phyloP scores from a whole-genome alignment of 208 protist genomes.

The Trichomonas gallinae region DNA sequence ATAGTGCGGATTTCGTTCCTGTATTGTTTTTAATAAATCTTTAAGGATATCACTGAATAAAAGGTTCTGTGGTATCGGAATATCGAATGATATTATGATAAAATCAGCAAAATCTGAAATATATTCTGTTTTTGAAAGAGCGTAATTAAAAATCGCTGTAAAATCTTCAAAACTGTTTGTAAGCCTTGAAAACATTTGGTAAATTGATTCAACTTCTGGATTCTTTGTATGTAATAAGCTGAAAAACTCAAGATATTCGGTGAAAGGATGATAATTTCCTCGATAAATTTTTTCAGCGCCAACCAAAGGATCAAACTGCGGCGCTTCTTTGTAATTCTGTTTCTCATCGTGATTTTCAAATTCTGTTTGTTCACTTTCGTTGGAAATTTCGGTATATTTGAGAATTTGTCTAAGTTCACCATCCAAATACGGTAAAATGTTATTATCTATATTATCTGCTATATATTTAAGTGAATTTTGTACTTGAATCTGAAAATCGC shows the following conservation, averaged over 20 bases:
- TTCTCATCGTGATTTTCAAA: neutral
- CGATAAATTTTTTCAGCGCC: neutral
- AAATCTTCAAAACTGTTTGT: neutral
- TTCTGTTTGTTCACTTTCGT: neutral
- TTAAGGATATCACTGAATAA: neutral
- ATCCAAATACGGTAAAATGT: neutral
- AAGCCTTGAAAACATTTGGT: neutral
- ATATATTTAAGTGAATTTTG: neutral
- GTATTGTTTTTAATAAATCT: neutral
- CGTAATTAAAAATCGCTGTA: neutral
- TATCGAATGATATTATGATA: neutral
- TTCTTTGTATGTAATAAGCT: neutral
- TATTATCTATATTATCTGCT: neutral
- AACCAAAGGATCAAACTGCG: neutral
- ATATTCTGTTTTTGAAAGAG: neutral
- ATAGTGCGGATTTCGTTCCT: neutral
- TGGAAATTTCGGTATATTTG: neutral
- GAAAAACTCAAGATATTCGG: neutral
- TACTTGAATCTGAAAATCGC: neutral
- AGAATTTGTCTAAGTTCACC: neutral
- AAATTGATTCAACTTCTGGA: neutral
- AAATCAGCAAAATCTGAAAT: neutral
- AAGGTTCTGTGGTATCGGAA: neutral
- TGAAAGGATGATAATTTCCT: neutral
- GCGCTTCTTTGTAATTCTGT: neutral